Conservation (phyloP, 2,329 filamentous ascomycete species). For the Penicillium oxalicum region DNA sequence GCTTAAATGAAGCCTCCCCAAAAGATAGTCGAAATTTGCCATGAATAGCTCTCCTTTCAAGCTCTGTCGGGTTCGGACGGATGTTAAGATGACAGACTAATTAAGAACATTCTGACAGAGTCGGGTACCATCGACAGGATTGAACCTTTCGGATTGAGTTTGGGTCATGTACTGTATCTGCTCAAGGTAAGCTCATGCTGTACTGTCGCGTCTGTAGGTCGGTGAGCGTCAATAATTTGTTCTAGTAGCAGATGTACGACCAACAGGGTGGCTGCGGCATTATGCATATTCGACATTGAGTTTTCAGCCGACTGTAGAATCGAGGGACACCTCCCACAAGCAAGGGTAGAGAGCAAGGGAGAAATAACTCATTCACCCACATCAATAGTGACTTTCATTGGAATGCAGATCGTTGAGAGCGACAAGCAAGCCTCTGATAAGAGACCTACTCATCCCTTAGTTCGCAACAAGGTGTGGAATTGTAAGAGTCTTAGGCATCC, state of each 20-base stretch:
- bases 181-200: not conserved
- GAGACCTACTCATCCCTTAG: not conserved
- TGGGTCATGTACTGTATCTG: not conserved
- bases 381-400: constrained; percentile 16
- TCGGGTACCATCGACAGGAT: too few species aligned
- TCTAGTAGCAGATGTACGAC: not conserved
- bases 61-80: not conserved
- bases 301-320: constrained; percentile 11
- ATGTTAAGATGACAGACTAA: not conserved
- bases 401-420: constrained; percentile 19
- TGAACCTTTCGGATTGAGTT: too few species aligned
- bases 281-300: constrained; percentile 12
- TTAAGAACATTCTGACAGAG: constrained; percentile 2
- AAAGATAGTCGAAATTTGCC: not conserved
- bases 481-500: too few species aligned
- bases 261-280: constrained; percentile 8
- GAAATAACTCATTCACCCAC: constrained; percentile 1
- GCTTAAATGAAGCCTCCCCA: too few species aligned
- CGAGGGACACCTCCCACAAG: constrained; percentile 10
- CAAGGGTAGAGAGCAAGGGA: constrained; percentile 16
- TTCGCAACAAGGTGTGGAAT: not conserved
- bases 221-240: constrained; percentile 9
- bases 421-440: not conserved
- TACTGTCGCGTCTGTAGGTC: not conserved
- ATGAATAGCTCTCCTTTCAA: not conserved